These are phyloP conservation scores for Pseudocercospora musae DNA, from an alignment of 2,329 filamentous ascomycete genomes.

Conservation along the genomic window DNA sequence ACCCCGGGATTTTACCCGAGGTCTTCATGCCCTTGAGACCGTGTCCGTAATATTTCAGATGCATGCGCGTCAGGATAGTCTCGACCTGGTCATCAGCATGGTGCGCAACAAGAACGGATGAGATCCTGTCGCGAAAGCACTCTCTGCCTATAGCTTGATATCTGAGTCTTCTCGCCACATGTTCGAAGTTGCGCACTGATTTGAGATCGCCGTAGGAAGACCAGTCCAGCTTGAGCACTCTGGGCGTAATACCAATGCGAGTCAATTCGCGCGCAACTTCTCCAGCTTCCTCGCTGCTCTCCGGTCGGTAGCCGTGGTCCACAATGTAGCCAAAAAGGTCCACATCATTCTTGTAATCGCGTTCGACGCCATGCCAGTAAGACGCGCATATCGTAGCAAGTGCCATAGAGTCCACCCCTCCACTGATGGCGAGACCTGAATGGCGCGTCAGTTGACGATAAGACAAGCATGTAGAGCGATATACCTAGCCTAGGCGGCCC, in stretches of 20 bases:
- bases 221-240: conserved; percentile 40
- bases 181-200: conserved; percentile 67
- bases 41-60: conserved; percentile 63
- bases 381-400: conserved; percentile 69
- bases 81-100: conserved; percentile 90
- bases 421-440: conserved; percentile 72
- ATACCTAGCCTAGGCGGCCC: conserved; percentile 5
- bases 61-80: conserved; percentile 76
- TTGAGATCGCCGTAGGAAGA: conserved; percentile 37
- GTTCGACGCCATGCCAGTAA: conserved; percentile 18
- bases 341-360: conserved; percentile 14
- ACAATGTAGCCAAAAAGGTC: conserved; percentile 57
- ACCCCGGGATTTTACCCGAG: conserved; percentile 67
- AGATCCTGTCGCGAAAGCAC: conserved; percentile 53
- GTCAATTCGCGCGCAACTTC: conserved; percentile 42
- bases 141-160: conserved; percentile 67
- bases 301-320: conserved; percentile 57
- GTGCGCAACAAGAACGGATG: conserved; percentile 72
- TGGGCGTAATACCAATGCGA: conserved; percentile 23
- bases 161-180: conserved; percentile 67
- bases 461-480: neutral
- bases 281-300: conserved; percentile 54
- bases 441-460: neutral
- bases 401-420: conserved; percentile 97
- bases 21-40: conserved; percentile 51